Base-by-base conservation (phyloP, 2,329 filamentous ascomycete genomes). In the Trichoderma atrobrunneum region DNA sequence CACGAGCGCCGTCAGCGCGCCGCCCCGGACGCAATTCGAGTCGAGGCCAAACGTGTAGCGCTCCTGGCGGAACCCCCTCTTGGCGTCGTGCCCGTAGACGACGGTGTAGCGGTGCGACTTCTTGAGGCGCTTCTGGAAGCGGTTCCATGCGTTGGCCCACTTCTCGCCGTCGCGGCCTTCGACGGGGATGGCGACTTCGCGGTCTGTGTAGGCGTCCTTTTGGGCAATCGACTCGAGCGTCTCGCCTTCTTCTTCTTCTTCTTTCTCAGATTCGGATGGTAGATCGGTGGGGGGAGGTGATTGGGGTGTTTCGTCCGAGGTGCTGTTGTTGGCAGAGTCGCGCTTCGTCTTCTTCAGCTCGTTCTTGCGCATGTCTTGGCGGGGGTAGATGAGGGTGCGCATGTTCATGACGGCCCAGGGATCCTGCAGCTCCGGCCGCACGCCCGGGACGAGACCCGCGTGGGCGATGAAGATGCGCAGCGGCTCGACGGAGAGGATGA, bases 371-470 rank as follows among this genome's bases (percentile, higher is more conserved):
- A 82, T 79, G 28, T 81, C 78, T 66, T 80, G 77, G 34, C 78
- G 79, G 7, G 90, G 82, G 75, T 85, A 86, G 75, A 92, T 86
- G 69, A 97, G 88, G 7, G 90, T 93, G 71, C 94, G 90, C 93
- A 99, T 97, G 79, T 94, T 96, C 94, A 98, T 98, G 54, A 93
- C 92, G 66, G 92, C 91, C 80, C 89, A 90, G 0, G 94, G 92
- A 80, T 98, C 87, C 76, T 91, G 95, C 66, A 87, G 84, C 60
- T 91, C 85, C 16, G 97, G 85, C 0, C 87, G 81, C 0, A 97
- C 83, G 6, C 90, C 92, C 0, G 95, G 93, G 0, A 96, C 90
- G 2, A 98, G 86, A 1, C 96, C 96, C 0, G 89, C 95, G 82
- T 98, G 96, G 7, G 95, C 95, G 5, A 97, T 85, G 72, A 91